Evolutionary conservation across 176 grass and related monocot species (phyloP).

Genomic region (Tillandsia leiboldiana): DNA sequence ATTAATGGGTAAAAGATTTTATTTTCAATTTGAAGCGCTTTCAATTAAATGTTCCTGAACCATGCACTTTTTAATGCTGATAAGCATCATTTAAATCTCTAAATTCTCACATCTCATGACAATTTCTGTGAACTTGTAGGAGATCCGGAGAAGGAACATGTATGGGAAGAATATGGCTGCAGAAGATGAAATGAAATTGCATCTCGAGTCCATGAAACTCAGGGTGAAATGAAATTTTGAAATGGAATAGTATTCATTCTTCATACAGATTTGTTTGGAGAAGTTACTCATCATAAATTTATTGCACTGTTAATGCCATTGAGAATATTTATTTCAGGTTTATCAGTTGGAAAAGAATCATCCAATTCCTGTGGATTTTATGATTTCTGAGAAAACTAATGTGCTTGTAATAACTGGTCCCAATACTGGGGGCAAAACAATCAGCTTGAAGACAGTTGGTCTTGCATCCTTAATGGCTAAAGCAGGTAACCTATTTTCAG

Average conservation of each 20-base stretch:
- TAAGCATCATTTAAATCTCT: too few relatives aligned
- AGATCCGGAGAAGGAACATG: conserved; percentile 60
- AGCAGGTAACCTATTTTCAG: conserved; percentile 33
- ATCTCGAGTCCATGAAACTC: conserved; percentile 44
- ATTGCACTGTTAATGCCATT: background rate
- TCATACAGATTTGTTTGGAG: conserved; percentile 10
- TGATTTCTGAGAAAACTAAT: conserved; percentile 54
- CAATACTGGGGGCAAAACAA: conserved; percentile 80
- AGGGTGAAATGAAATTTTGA: conserved; percentile 33
- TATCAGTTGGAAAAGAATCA: conserved; percentile 41
- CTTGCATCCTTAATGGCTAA: conserved; percentile 79
- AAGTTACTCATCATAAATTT: conserved; percentile 5
- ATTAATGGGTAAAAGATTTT: background rate
- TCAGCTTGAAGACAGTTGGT: conserved; percentile 73
- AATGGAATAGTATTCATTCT: conserved; percentile 2
- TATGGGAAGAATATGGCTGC: conserved; percentile 40
- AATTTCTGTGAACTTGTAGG: conserved; percentile 28
- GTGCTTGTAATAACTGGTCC: conserved; percentile 78
- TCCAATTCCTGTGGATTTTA: conserved; percentile 66
- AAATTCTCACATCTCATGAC: background rate
- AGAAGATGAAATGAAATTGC: conserved; percentile 34
- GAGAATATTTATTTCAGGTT: conserved; percentile 31
- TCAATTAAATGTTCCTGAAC: background rate
- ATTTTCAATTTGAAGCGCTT: conserved; percentile 3
- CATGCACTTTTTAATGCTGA: too few relatives aligned